Conservation (phyloP, 495 filamentous ascomycete species). For the Cenococcum geophilum region DNA sequence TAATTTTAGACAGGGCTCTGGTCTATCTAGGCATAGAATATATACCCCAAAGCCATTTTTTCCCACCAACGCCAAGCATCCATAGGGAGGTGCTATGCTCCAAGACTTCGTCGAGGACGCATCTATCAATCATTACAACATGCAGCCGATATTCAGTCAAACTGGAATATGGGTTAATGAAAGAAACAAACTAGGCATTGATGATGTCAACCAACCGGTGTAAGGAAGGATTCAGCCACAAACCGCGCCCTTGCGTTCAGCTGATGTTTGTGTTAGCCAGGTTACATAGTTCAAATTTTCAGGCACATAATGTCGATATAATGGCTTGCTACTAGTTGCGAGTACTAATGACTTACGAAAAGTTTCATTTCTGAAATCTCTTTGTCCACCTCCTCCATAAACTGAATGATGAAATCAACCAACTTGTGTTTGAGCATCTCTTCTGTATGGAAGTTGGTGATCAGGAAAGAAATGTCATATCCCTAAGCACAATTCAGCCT, state of each 20-base stretch:
- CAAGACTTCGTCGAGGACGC: not conserved
- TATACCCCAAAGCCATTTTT: not conserved
- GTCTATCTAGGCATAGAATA: not conserved
- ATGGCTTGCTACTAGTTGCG: not conserved
- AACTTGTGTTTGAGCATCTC: conserved; percentile 97
- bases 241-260: conserved; percentile 96
- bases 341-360: conserved; percentile 63
- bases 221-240: conserved; percentile 95
- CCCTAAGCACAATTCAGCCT: conserved; percentile 51
- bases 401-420: conserved; percentile 97
- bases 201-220: conserved; percentile 59
- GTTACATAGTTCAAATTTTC: not conserved
- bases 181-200: not conserved
- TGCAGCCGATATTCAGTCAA: not conserved
- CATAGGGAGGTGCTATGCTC: conserved; percentile 1
- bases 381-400: conserved; percentile 99
- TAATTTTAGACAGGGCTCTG: not conserved
- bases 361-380: conserved; percentile 99
- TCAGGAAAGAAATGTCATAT: conserved; percentile 97
- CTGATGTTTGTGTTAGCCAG: conserved; percentile 41
- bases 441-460: conserved; percentile 97
- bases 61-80: conserved; percentile 7
- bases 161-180: not conserved
- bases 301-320: not conserved
- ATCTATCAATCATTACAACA: not conserved